A percentile compares a stretch with the other conserved stretches of the same genome.
phyloP scores from a whole-genome alignment of 1,139 yeast species.

The Geotrichum bryndzae region DNA sequence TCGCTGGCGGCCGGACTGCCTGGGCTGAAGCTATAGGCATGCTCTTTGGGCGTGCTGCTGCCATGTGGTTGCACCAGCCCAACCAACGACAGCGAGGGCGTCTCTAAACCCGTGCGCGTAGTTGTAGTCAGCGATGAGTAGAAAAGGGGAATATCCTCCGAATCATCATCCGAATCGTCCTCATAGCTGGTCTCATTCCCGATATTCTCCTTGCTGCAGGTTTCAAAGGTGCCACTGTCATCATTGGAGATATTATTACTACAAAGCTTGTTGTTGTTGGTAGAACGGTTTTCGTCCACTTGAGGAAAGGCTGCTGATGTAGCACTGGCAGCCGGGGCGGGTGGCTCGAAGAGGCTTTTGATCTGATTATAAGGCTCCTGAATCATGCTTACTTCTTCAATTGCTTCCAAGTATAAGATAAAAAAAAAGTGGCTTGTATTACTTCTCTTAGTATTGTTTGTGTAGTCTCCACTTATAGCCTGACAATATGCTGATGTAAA shows the following conservation, averaged over 20 bases:
- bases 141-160: slow-evolving; percentile 3
- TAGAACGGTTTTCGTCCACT: neutral
- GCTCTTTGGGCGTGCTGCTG: neutral
- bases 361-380: neutral
- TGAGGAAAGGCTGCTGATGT: neutral
- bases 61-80: neutral
- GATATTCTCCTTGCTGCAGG: neutral
- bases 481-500: neutral
- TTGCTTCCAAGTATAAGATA: neutral
- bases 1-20: neutral
- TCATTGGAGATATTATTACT: neutral
- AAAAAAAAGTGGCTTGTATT: neutral
- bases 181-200: neutral
- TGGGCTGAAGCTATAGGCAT: neutral
- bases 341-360: neutral
- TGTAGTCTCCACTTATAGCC: neutral
- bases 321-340: neutral
- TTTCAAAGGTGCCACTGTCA: neutral
- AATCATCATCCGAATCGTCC: slow-evolving; percentile 4
- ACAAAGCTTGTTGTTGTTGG: neutral
- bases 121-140: slow-evolving; percentile 1
- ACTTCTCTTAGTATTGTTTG: neutral
- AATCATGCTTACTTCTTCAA: neutral
- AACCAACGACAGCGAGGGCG: neutral
- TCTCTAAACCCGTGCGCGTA: neutral